A percentile compares a stretch with the other conserved stretches of the same genome.
These are phyloP conservation scores for Baudoinia panamericana DNA, from an alignment of 495 filamentous ascomycete species.

Conservation along the genomic window DNA sequence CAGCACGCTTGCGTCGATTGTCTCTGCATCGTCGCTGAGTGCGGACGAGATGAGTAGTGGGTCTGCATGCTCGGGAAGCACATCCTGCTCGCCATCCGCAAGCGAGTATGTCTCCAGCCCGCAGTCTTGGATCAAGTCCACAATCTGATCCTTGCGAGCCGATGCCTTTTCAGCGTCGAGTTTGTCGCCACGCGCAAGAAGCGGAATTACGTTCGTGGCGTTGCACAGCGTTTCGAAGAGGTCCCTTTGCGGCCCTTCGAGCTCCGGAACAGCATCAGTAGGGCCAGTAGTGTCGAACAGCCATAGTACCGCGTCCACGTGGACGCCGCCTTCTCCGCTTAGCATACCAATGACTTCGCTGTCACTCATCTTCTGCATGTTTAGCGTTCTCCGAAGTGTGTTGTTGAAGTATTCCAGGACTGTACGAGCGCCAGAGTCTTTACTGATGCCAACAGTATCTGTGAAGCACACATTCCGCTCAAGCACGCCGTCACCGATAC, in stretches of 20 bases:
- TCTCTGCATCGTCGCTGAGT: conserved; percentile 62
- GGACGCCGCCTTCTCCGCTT: conserved; percentile 72
- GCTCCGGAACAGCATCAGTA: background rate
- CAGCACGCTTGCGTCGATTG: conserved; percentile 87
- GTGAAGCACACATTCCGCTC: conserved; percentile 94
- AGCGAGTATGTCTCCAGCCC: conserved; percentile 61
- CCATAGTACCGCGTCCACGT: conserved; percentile 83
- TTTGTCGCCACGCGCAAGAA: conserved; percentile 68
- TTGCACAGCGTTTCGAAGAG: conserved; percentile 37
- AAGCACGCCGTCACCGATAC: conserved; percentile 64
- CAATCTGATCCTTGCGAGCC: conserved; percentile 48
- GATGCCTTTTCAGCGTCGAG: conserved; percentile 47
- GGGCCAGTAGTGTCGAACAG: conserved; percentile 40
- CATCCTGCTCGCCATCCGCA: conserved; percentile 25
- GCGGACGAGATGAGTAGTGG: conserved; percentile 75
- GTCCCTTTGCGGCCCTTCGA: background rate
- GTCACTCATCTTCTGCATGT: conserved; percentile 46
- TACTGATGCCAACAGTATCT: conserved; percentile 44
- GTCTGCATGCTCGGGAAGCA: conserved; percentile 44
- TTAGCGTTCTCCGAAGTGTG: conserved; percentile 52
- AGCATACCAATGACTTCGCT: conserved; percentile 67
- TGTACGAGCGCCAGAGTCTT: conserved; percentile 49
- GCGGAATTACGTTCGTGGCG: conserved; percentile 77
- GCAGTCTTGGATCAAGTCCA: conserved; percentile 44
- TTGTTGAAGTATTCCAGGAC: conserved; percentile 64